Evolutionary conservation across 116 monocot species (phyloP), one percentile per base, ranked within the genome.

Genomic region (Dioscorea cayenensis): DNA sequence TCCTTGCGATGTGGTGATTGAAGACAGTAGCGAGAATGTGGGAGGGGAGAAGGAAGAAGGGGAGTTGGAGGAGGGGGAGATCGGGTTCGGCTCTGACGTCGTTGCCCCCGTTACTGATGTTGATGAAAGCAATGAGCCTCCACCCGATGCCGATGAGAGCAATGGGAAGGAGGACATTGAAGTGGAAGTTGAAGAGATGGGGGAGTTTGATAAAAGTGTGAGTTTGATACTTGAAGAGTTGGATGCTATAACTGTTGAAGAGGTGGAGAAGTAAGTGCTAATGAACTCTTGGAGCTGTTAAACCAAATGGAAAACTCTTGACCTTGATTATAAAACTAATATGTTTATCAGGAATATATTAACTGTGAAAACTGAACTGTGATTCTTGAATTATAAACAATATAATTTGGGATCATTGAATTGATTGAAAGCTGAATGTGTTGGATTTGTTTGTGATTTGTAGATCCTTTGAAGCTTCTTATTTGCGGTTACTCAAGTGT

Each of bases 11-110:
- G 66, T 72, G 63, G 35, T 66, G 38, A 60, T 70, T 49, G 77
- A 52, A 29, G 86, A 80, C 14, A 68, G 63, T 49, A 71, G 65
- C 25, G 73, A 72, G 69, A 77, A 75, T 52, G 62, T 25, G 7
- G 37, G 18, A 3, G 67, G 67, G 22, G 86, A 91, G 81, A 83
- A 77, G 81, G 92, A 94, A 80, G 91, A 94, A 28, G 87, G 91
- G 0, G 94, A 94, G 80, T 73, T 94, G 52, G 94, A 90, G 82
- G 94, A 94, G 72, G 94, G 94, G 21, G 94, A 95, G 81, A 86
- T 91, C 36, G 90, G 76, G 32, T 63, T 83, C 20, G 82, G 68
- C 18, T 82, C 71, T 6, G 83, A 79, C 6, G 28, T 66, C 6
- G 62, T 22, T n/a, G 73, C 19, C 14, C 20, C 18, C 14, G 80